These are phyloP conservation scores for Quercus gilva DNA, from an alignment of 306 rosid genomes.

Conservation along the genomic window DNA sequence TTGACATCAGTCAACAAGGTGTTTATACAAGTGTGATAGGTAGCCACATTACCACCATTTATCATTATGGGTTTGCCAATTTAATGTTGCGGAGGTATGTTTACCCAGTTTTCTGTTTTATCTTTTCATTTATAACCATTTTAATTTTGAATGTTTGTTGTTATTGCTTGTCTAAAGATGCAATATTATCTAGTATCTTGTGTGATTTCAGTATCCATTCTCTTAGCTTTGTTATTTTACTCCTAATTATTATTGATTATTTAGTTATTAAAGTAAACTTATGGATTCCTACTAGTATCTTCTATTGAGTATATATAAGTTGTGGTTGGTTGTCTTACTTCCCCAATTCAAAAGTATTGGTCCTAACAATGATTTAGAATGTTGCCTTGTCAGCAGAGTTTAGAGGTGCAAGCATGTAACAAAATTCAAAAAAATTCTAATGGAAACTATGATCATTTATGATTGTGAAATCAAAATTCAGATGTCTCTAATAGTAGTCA, in stretches of 20 bases:
- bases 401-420: not conserved
- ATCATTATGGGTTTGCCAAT: constrained; percentile 95
- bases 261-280: not conserved
- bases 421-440: not conserved
- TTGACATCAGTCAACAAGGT: constrained; percentile 87
- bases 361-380: not conserved
- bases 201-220: not conserved
- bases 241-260: not conserved
- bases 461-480: not conserved
- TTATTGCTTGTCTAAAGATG: not conserved
- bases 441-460: not conserved
- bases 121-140: not conserved
- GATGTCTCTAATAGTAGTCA: not conserved
- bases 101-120: not conserved
- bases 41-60: constrained; percentile 86
- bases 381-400: not conserved
- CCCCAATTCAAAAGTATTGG: not conserved
- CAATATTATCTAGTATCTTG: not conserved
- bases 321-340: not conserved
- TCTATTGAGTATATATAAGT: not conserved
- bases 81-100: constrained; percentile 88
- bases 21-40: constrained; percentile 83
- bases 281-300: not conserved
- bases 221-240: not conserved
- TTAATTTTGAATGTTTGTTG: not conserved